These are phyloP conservation scores for Podaxis mareebaensis DNA, from an alignment of 768 basidiomycete genomes.

Conservation along the genomic window DNA sequence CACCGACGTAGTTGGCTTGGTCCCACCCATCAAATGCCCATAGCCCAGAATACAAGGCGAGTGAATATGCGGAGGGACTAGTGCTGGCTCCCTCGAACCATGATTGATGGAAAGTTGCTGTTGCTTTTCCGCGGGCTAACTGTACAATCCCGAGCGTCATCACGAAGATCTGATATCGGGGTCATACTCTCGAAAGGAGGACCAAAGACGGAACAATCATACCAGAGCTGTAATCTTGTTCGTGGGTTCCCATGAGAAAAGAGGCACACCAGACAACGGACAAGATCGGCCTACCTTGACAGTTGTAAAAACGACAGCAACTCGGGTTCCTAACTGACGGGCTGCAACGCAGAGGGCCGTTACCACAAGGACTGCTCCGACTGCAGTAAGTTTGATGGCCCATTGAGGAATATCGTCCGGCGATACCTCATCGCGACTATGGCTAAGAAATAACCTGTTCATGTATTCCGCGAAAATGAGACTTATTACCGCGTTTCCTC, in stretches of 20 bases:
- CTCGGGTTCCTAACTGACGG: slow-evolving; percentile 74
- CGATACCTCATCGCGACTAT: slow-evolving; percentile 66
- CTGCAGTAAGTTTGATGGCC: slow-evolving; percentile 88
- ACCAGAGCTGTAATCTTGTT: slow-evolving; percentile 66
- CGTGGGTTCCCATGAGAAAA: slow-evolving; percentile 12
- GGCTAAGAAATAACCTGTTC: slow-evolving; percentile 85
- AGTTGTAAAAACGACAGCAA: slow-evolving; percentile 83
- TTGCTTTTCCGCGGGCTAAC: slow-evolving; percentile 67
- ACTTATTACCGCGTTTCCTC: slow-evolving; percentile 79
- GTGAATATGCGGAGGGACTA: slow-evolving; percentile 83
- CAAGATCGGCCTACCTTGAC: slow-evolving; percentile 63
- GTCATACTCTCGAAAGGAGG: slow-evolving; percentile 3
- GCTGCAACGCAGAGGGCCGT: slow-evolving; percentile 79
- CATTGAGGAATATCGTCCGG: slow-evolving; percentile 84
- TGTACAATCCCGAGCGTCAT: slow-evolving; percentile 79
- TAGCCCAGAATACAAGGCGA: slow-evolving; percentile 93
- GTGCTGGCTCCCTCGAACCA: slow-evolving; percentile 72
- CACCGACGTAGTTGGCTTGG: slow-evolving; percentile 88
- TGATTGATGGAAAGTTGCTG: slow-evolving; percentile 65
- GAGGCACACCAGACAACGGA: background rate
- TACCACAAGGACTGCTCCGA: slow-evolving; percentile 69
- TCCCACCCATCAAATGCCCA: slow-evolving; percentile 99
- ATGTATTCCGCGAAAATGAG: slow-evolving; percentile 93
- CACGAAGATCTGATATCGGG: slow-evolving; percentile 55
- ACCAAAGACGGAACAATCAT: slow-evolving; percentile 26